Evolutionary conservation across 345 rosid genomes (phyloP).

Genomic region (Eucalyptus paniculata): DNA sequence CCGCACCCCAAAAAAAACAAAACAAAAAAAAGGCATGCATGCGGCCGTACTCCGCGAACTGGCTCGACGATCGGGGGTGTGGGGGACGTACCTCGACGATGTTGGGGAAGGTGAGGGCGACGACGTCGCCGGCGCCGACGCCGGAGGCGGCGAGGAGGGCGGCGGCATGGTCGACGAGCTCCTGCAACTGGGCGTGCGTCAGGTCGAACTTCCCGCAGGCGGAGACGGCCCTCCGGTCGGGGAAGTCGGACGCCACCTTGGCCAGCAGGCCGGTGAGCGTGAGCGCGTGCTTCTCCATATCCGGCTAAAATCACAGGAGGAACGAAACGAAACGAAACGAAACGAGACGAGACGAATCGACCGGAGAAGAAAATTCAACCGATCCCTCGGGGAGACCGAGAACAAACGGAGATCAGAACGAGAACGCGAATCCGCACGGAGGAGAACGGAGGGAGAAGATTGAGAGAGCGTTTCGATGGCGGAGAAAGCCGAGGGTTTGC

Average conservation of each 20-base stretch:
- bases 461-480: background rate
- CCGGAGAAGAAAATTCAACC: background rate
- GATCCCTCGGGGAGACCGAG: background rate
- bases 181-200: constrained; percentile 20
- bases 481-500: background rate
- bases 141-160: constrained; percentile 38
- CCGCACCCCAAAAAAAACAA: background rate
- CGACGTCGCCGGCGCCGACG: constrained; percentile 37
- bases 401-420: background rate
- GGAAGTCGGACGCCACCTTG: constrained; percentile 29
- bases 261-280: constrained; percentile 35
- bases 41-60: background rate
- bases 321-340: background rate
- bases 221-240: constrained; percentile 24
- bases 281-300: constrained; percentile 21
- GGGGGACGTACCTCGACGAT: constrained; percentile 43
- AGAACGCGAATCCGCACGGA: background rate
- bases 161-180: constrained; percentile 42
- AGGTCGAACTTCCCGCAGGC: constrained; percentile 30
- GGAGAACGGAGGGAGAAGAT: background rate
- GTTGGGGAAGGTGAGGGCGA: constrained; percentile 61
- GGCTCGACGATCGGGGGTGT: background rate
- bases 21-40: background rate
- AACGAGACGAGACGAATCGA: background rate
- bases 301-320: background rate